Evolutionary conservation across 108 stramenopile species (phyloP), one percentile per base, ranked within the genome.

Genomic region (Nitzschia palea): DNA sequence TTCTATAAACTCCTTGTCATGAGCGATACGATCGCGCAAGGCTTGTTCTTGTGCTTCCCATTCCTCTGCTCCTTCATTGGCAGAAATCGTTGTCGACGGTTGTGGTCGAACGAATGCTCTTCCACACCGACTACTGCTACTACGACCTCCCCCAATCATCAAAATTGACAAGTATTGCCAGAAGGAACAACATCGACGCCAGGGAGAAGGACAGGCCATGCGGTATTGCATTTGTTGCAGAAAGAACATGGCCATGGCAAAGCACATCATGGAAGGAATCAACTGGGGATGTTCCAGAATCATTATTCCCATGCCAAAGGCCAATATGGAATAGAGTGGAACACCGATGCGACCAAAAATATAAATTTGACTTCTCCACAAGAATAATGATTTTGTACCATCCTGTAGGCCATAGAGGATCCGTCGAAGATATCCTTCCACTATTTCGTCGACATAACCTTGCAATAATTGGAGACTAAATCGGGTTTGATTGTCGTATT

Each of bases 401-500:
- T 71, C 70, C 33, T 62, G 40, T 1, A 76, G 17, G 0, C 55
- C 22, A 37, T 60, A 71, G 0, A 67, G 17, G 17, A 71, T 31
- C 10, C 65, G 70, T 23, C 65, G 44, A 3, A 61, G 18, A 33
- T 77, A 71, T 28, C 45, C 50, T 33, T 79, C 63, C 31, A 65
- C n/a, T 20, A 79, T 70, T 44, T 79, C 78, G 54, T 79, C 58
- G 47, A 79, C 68, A 50, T 79, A 79, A 2, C 44, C 45, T 23
- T 33, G 54, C 20, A 74, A 35, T 17, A 74, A 59, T 5, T 50
- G 36, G n/a, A 75, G 32, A 34, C 63, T 50, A 62, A 69, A 79
- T 17, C 62, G 63, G 25, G 68, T 68, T 58, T 74, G 67, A 45
- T 73, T 62, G 57, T 79, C 58, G 51, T 77, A 68, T 56, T 79